A percentile compares a stretch with the other conserved stretches of the same genome.
Evolutionary conservation across 116 monocot genomes (phyloP).

Genomic region (Zostera marina): DNA sequence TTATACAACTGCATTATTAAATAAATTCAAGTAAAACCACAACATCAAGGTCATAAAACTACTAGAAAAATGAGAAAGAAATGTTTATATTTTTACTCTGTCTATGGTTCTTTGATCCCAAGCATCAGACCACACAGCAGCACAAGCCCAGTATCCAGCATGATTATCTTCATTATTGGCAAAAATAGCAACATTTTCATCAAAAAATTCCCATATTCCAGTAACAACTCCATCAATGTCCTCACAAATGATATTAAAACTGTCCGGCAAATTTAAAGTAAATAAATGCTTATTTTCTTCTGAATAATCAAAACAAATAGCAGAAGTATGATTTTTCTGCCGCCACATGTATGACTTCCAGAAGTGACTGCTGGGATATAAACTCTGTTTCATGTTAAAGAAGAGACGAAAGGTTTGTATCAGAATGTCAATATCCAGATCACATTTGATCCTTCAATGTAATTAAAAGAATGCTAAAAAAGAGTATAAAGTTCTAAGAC

Average conservation of each 20-base stretch:
- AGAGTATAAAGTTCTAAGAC: conserved; percentile 3
- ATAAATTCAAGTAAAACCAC: background rate
- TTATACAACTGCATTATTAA: background rate
- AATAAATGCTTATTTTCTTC: conserved; percentile 22
- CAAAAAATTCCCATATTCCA: conserved; percentile 50
- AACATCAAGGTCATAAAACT: background rate
- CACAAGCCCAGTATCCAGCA: conserved; percentile 80
- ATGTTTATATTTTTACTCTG: conserved; percentile 49
- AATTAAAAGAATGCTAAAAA: background rate
- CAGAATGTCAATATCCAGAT: background rate
- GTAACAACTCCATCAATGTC: conserved; percentile 80
- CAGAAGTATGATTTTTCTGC: conserved; percentile 14
- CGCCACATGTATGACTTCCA: conserved; percentile 43
- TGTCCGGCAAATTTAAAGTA: conserved; percentile 25
- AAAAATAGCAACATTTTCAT: conserved; percentile 10
- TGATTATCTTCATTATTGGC: conserved; percentile 22
- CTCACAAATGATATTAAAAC: conserved; percentile 51
- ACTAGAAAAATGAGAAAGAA: background rate
- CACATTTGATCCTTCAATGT: background rate
- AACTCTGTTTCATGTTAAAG: conserved; percentile 23
- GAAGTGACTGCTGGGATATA: conserved; percentile 70
- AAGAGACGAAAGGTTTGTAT: background rate
- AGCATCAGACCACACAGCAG: conserved; percentile 88
- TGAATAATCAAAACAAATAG: conserved; percentile 11
- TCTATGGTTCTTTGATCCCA: conserved; percentile 84